Conservation (phyloP, 1,284 basidiomycete genomes). For the Coriolopsis trogii region DNA sequence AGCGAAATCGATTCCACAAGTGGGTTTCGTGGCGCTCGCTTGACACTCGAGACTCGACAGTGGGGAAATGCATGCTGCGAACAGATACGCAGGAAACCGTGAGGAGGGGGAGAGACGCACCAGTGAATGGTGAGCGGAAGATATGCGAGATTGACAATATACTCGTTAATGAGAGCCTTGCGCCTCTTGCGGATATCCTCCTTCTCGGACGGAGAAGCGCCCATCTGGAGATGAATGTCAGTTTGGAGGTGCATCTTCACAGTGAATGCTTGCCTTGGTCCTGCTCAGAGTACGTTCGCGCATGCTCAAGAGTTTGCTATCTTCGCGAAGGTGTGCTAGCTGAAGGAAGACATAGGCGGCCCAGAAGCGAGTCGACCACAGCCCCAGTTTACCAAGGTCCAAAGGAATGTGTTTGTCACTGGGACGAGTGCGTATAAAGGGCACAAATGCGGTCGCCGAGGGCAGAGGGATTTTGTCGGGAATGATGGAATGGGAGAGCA, state of each 20-base stretch:
- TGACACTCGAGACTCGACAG: no score
- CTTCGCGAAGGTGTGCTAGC: constrained; percentile 70
- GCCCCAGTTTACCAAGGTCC: constrained; percentile 44
- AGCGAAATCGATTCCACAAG: no score
- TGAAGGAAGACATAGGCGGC: constrained; percentile 75
- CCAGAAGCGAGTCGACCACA: constrained; percentile 82
- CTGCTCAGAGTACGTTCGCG: constrained; percentile 59
- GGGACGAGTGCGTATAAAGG: constrained; percentile 37
- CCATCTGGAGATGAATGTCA: constrained; percentile 17
- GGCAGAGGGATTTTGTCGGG: constrained; percentile 50
- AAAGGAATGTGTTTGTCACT: constrained; percentile 40
- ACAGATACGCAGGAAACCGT: no score
- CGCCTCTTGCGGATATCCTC: constrained; percentile 61
- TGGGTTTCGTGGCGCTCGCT: no score
- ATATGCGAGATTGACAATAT: constrained; percentile 75
- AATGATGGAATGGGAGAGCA: constrained; percentile 65
- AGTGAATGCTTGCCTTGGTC: constrained; percentile 45
- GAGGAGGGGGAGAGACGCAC: constrained; percentile 43
- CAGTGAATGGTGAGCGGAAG: constrained; percentile 84
- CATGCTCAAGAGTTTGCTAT: constrained; percentile 57
- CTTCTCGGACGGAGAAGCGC: constrained; percentile 50
- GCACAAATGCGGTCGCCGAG: constrained; percentile 41
- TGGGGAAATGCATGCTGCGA: no score
- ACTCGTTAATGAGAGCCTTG: constrained; percentile 73
- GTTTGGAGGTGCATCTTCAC: not conserved